Evolutionary conservation across 345 rosid genomes (phyloP).

Genomic region (Boechera retrofracta): DNA sequence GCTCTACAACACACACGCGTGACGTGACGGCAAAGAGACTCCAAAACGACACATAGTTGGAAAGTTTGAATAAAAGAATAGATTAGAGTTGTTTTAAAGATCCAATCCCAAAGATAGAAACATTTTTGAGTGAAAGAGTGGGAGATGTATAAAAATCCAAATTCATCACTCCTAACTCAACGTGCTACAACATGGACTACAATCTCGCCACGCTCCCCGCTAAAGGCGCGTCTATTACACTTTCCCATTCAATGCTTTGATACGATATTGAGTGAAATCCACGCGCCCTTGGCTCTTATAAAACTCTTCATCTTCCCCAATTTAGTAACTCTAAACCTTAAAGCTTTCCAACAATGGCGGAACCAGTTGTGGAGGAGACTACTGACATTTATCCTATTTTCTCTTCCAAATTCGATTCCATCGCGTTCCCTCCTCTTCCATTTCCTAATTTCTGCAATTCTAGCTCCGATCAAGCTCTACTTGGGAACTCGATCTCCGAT

Average conservation of each 20-base stretch:
- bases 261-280: not conserved
- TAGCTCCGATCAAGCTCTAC: conserved; percentile 28
- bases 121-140: too few relatives aligned
- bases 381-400: not conserved
- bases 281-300: conserved; percentile 25
- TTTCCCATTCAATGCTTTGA: not conserved
- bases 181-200: not conserved
- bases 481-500: conserved; percentile 30
- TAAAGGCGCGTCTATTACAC: not conserved
- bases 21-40: conserved; percentile 37
- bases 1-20: conserved; percentile 16
- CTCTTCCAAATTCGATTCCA: conserved; percentile 39
- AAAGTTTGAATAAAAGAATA: not conserved
- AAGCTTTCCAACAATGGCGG: conserved; percentile 39
- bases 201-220: not conserved
- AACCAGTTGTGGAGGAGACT: conserved; percentile 3
- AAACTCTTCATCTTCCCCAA: conserved; percentile 21
- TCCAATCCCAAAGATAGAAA: too few relatives aligned
- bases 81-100: not conserved
- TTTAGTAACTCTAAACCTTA: conserved; percentile 30
- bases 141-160: too few relatives aligned
- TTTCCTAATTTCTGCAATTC: conserved; percentile 53
- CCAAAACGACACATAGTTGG: conserved; percentile 26
- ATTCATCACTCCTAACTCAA: not conserved
- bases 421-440: conserved; percentile 48